Evolutionary conservation across 768 basidiomycete genomes (phyloP).

Genomic region (Leccinum subgranulosum): DNA sequence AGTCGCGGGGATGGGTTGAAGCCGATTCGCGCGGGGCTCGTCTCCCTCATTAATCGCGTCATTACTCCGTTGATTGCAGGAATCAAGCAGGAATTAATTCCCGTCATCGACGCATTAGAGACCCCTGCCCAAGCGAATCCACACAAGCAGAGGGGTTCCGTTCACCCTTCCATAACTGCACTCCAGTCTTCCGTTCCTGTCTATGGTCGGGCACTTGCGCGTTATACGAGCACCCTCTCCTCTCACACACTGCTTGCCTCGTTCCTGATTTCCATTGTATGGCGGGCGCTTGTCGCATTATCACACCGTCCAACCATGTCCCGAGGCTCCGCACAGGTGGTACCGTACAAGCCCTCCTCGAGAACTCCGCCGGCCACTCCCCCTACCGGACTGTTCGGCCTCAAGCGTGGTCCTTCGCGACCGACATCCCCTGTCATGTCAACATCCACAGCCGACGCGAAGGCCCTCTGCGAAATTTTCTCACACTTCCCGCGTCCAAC

Average conservation of each 20-base stretch:
- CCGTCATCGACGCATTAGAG: slow-evolving; percentile 64
- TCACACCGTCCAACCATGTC: slow-evolving; percentile 55
- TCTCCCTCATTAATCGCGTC: slow-evolving; percentile 64
- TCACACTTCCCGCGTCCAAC: slow-evolving; percentile 57
- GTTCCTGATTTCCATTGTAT: slow-evolving; percentile 68
- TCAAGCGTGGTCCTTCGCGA: slow-evolving; percentile 64
- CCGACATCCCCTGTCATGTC: slow-evolving; percentile 57
- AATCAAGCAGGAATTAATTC: slow-evolving; percentile 59
- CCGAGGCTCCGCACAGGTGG: slow-evolving; percentile 35
- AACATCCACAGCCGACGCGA: slow-evolving; percentile 54
- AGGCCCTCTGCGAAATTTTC: slow-evolving; percentile 60
- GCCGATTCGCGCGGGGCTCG: slow-evolving; percentile 63
- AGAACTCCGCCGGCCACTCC: slow-evolving; percentile 55
- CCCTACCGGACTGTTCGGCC: slow-evolving; percentile 55
- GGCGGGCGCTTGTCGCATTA: slow-evolving; percentile 71
- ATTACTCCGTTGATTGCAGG: slow-evolving; percentile 59
- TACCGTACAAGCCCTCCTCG: slow-evolving; percentile 33
- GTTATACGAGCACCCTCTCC: slow-evolving; percentile 50
- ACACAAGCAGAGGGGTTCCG: slow-evolving; percentile 12
- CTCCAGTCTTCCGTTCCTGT: slow-evolving; percentile 60
- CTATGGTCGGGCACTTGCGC: slow-evolving; percentile 54
- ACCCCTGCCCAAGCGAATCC: slow-evolving; percentile 31
- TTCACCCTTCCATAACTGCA: slow-evolving; percentile 58
- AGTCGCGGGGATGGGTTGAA: slow-evolving; percentile 66
- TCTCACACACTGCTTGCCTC: slow-evolving; percentile 65